These are phyloP conservation scores for Trichoderma parareesei DNA, from an alignment of 495 filamentous ascomycete species.

Conservation along the genomic window DNA sequence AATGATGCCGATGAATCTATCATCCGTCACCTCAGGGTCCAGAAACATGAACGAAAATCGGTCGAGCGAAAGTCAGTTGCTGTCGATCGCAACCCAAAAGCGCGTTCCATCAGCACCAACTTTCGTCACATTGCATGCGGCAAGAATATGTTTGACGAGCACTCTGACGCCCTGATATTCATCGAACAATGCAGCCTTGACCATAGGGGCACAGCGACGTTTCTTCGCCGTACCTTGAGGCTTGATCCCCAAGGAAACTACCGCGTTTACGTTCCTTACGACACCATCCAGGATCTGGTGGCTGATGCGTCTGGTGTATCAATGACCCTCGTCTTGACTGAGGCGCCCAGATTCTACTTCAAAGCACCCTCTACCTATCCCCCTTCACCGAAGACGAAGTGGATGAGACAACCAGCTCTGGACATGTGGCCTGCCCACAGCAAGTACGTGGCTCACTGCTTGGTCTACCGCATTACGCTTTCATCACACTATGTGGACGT, in stretches of 20 bases:
- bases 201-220: not conserved
- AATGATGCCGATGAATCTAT: not conserved
- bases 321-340: conserved; percentile 4
- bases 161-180: not conserved
- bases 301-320: not conserved
- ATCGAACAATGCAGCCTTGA: not conserved
- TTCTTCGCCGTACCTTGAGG: not conserved
- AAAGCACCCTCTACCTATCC: not conserved
- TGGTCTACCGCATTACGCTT: conserved; percentile 8
- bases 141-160: conserved; percentile 7
- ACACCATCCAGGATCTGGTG: conserved; percentile 8
- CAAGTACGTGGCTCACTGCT: conserved; percentile 5
- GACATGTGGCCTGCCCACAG: not conserved
- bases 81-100: not conserved
- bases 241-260: not conserved
- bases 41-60: not conserved
- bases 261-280: conserved; percentile 4
- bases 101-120: not conserved
- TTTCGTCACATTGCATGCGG: conserved; percentile 6
- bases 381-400: not conserved
- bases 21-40: not conserved
- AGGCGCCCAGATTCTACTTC: conserved; percentile 9
- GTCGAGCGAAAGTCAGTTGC: not conserved
- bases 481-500: not conserved
- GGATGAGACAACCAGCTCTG: not conserved